phyloP scores from a whole-genome alignment of 2,329 filamentous ascomycete species.

The Colletotrichum graminicola region DNA sequence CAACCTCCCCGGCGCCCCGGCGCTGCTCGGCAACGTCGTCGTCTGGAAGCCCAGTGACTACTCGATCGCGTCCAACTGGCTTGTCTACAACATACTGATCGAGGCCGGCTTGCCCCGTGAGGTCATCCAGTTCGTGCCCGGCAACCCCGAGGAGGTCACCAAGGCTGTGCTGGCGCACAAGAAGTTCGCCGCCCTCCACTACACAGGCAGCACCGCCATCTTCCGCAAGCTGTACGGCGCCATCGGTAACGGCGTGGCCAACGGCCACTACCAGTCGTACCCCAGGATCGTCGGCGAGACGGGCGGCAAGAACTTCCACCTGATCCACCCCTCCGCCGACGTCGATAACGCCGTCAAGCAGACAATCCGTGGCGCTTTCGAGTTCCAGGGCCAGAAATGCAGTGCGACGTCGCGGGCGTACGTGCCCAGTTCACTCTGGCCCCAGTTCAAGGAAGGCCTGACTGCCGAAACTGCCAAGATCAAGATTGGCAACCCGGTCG shows the following conservation, averaged over 20 bases:
- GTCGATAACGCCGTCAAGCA: constrained; percentile 83
- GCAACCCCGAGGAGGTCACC: constrained; percentile 87
- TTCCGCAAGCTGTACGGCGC: constrained; percentile 91
- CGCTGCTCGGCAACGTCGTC: constrained; percentile 92
- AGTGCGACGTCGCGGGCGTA: constrained; percentile 86
- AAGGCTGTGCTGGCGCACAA: constrained; percentile 80
- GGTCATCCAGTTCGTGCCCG: constrained; percentile 94
- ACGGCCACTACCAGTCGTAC: constrained; percentile 86
- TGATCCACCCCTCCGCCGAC: constrained; percentile 83
- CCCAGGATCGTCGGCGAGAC: constrained; percentile 92
- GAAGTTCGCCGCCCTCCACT: constrained; percentile 92
- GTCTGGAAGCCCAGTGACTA: constrained; percentile 96
- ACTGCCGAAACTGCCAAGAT: constrained; percentile 77
- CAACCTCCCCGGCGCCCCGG: constrained; percentile 86
- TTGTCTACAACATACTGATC: constrained; percentile 89
- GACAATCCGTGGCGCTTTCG: constrained; percentile 88
- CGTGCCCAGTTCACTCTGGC: constrained; percentile 80
- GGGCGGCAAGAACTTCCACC: constrained; percentile 93
- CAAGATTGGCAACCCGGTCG: constrained; percentile 75
- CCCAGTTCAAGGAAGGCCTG: constrained; percentile 76
- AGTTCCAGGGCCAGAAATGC: constrained; percentile 94
- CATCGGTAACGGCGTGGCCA: constrained; percentile 84
- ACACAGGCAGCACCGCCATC: constrained; percentile 91
- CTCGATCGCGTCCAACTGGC: constrained; percentile 90
- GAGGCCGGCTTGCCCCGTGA: constrained; percentile 91